Evolutionary conservation across 75 land plant species (phyloP).

Genomic region (Adiantum capillusveneris): DNA sequence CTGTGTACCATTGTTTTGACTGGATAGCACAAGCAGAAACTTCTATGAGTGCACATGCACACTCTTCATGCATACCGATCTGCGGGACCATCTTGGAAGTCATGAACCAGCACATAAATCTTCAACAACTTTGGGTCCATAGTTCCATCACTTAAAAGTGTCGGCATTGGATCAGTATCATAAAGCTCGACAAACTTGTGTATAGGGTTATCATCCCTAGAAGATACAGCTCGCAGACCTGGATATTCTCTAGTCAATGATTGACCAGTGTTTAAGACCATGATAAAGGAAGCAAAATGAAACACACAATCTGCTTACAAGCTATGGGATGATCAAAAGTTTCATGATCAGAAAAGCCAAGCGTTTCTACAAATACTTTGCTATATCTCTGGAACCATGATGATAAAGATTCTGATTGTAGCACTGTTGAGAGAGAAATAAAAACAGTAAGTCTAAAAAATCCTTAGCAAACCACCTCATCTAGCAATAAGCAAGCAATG

Average conservation of each 20-base stretch:
- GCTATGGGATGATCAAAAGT: slow-evolving; percentile 98
- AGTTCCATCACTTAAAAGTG: slow-evolving; percentile 79
- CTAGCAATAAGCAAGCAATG: too few relatives aligned
- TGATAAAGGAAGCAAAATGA: too few relatives aligned
- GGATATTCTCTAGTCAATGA: slow-evolving; percentile 18
- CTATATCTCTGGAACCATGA: slow-evolving; percentile 86
- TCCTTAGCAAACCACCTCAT: too few relatives aligned
- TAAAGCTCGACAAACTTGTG: slow-evolving; percentile 83
- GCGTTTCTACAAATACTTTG: slow-evolving; percentile 50
- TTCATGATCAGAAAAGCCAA: slow-evolving; percentile 98
- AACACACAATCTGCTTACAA: too few relatives aligned
- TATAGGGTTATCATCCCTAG: slow-evolving; percentile 78
- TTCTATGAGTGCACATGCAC: too few relatives aligned
- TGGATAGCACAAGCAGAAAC: background rate
- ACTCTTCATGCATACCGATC: slow-evolving; percentile 46
- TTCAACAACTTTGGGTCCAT: slow-evolving; percentile 97
- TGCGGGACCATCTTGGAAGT: slow-evolving; percentile 69
- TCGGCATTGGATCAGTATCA: slow-evolving; percentile 67
- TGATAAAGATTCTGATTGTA: slow-evolving; percentile 46
- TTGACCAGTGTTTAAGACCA: too few relatives aligned
- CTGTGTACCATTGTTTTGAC: too few relatives aligned
- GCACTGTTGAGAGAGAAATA: too few relatives aligned
- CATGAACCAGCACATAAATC: slow-evolving; percentile 79
- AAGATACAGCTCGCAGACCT: slow-evolving; percentile 92
- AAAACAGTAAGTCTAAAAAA: too few relatives aligned